Base-by-base conservation (phyloP, 164 flowering plant genomes). In the Berberis vulgaris region DNA sequence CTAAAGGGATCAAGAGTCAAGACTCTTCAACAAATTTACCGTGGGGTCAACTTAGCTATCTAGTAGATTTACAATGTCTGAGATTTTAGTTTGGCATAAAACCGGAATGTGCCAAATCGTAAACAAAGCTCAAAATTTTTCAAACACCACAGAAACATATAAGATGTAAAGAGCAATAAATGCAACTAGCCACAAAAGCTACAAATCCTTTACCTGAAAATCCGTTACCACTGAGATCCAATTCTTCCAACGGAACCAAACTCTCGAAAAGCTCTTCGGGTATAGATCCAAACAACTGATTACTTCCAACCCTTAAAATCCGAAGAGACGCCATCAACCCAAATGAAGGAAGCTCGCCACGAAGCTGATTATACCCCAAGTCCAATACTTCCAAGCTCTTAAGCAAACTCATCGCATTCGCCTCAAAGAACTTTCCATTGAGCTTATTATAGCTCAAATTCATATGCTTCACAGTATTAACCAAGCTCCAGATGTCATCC, bases 221-320 rank as follows among this genome's bases (percentile, higher is more conserved):
- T 12, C 80, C 82, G 74, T 95, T 95, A 66, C 68, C 67, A 71
- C 97, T 95, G 71, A 95, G 94, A 91, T 95, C 99, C 82, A 95
- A 66, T 64, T 91, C 97, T 66, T 65, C 61, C 78, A 91, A 67
- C 0, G 82, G 86, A 43, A 79, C 64, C 39, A 61, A 70, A 45
- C 78, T 78, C 64, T 74, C 70, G 65, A 95, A 71, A 69, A 95
- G 69, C 71, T 79, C 94, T 56, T 40, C 80, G 0, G 94, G 91
- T 5, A 95, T 45, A 4, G 75, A 56, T 43, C 97, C 99, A 56
- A 42, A 75, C 12, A 95, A 71, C 72, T 60, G 82, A 77, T 91
- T 91, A 55, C 73, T 80, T 43, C 86, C 79, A n/a, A 86, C 67
- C 65, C 81, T 57, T 64, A 95, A 65, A 63, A 85, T 74, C 62